phyloP scores from a whole-genome alignment of 805 yeast genomes.

The Monosporozyma unispora region DNA sequence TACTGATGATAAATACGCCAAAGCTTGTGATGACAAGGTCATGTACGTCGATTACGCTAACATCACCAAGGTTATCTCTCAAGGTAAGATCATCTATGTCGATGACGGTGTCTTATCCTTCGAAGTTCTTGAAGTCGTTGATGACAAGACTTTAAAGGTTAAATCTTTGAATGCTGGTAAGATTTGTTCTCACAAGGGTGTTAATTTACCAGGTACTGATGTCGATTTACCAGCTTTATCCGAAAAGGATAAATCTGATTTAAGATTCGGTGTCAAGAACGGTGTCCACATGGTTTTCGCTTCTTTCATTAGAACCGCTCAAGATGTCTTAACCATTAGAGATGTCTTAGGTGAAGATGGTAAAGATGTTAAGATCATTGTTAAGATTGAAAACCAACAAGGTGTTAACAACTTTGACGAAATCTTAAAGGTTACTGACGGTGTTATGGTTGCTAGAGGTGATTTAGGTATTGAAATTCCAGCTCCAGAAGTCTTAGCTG shows the following conservation, averaged over 20 bases:
- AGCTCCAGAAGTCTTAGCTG: constrained; percentile 96
- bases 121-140: constrained; percentile 77
- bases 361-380: constrained; percentile 88
- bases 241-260: constrained; percentile 91
- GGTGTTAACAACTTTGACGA: constrained; percentile 99
- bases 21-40: constrained; percentile 61
- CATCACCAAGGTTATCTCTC: constrained; percentile 86
- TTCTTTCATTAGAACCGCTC: constrained; percentile 91
- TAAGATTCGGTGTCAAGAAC: constrained; percentile 93
- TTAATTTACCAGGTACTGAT: constrained; percentile 96
- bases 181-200: constrained; percentile 97
- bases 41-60: constrained; percentile 93
- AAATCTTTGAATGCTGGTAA: constrained; percentile 88
- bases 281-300: constrained; percentile 98
- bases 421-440: constrained; percentile 88
- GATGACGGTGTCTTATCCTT: constrained; percentile 98
- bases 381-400: constrained; percentile 98
- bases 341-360: constrained; percentile 95
- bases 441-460: constrained; percentile 99
- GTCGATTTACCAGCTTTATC: constrained; percentile 97
- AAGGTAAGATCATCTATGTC: constrained; percentile 84
- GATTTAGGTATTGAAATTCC: constrained; percentile 99
- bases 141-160: constrained; percentile 75
- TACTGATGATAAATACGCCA: constrained; percentile 75
- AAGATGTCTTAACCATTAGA: constrained; percentile 86